Evolutionary conservation across 78 protist genomes (phyloP), one percentile per base, ranked within the genome.

Genomic region (Dictyostelium capitatum): DNA sequence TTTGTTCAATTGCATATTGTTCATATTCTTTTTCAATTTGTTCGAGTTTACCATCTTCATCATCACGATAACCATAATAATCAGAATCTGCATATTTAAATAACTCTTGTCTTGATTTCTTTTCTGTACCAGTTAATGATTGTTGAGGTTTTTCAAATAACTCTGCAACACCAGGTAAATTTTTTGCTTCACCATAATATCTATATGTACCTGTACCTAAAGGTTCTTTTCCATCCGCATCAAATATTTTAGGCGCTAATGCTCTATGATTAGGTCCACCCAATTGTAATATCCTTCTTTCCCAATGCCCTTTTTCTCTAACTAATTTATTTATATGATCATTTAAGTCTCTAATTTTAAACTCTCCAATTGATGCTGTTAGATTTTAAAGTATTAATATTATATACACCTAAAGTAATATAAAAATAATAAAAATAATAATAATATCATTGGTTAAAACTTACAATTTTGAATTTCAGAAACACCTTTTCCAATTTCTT

Each of bases 101-200:
- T 64, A 97, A 70, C 19, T 98, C 98, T 0, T 19, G 56, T 59
- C 80, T 94, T n/a, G 84, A 37, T 28, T 54, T 41, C 53, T 70
- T 82, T 4, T 41, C 41, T 6, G 56, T 46, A 14, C 37, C 37
- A 30, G 23, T 3, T 64, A 28, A 28, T 14, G 73, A 37, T 17
- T 57, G 79, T 25, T 90, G 65, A 11, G 92, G 83, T 46, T 83
- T 70, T 41, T 95, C 95, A 92, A 97, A 96, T 32, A 98, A 84
- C 80, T 98, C 99, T 2, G 96, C 75, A 10, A 98, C 99, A 14
- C 99, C 99, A 0, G 99, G 99, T 30, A 98, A 81, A 23, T 98
- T 94, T 37, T 65, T 78, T 25, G 99, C 99, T 23, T 98, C 99
- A n/a, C 99, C 99, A 46, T 95, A 98, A 84, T 98, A 98, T 53